Evolutionary conservation across 192 early-diverging fungal genomes (phyloP).

Genomic region (Rhizoclosmatium globosum): DNA sequence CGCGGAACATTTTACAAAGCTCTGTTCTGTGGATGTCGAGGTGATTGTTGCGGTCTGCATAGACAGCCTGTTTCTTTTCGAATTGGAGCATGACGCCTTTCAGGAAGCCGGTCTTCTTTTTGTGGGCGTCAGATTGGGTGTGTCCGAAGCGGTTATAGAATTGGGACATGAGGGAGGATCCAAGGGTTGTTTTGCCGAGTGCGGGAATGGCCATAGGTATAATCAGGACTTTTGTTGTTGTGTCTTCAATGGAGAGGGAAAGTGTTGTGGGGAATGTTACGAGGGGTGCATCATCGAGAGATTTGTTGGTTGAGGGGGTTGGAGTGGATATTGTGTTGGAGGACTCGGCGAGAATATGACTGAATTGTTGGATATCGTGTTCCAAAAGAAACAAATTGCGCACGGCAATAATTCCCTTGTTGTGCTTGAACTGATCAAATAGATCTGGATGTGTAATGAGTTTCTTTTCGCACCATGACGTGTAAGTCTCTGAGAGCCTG

Average conservation of each 20-base stretch:
- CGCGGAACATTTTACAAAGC: slow-evolving; percentile 59
- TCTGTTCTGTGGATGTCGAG: slow-evolving; percentile 56
- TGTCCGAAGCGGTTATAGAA: slow-evolving; percentile 46
- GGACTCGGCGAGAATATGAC: background rate
- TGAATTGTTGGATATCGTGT: slow-evolving; percentile 8
- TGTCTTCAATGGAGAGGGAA: background rate
- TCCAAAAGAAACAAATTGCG: slow-evolving; percentile 78
- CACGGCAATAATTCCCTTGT: slow-evolving; percentile 83
- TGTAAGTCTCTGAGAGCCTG: slow-evolving; percentile 74
- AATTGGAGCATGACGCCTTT: slow-evolving; percentile 64
- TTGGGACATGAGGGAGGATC: slow-evolving; percentile 33
- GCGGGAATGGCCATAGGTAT: slow-evolving; percentile 84
- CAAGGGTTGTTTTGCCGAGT: slow-evolving; percentile 72
- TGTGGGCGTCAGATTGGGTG: slow-evolving; percentile 85
- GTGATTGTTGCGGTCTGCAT: slow-evolving; percentile 86
- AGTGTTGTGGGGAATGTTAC: slow-evolving; percentile 1
- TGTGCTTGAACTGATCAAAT: slow-evolving; percentile 70
- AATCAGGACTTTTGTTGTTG: slow-evolving; percentile 48
- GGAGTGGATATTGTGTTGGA: background rate
- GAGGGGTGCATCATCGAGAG: background rate
- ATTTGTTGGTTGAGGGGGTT: background rate
- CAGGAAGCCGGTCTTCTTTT: slow-evolving; percentile 67
- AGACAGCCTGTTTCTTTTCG: slow-evolving; percentile 65
- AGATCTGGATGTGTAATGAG: slow-evolving; percentile 66
- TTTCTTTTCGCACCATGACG: slow-evolving; percentile 75